Evolutionary conservation across 2,329 filamentous ascomycete species (phyloP).

Genomic region (Zymoseptoria tritici): DNA sequence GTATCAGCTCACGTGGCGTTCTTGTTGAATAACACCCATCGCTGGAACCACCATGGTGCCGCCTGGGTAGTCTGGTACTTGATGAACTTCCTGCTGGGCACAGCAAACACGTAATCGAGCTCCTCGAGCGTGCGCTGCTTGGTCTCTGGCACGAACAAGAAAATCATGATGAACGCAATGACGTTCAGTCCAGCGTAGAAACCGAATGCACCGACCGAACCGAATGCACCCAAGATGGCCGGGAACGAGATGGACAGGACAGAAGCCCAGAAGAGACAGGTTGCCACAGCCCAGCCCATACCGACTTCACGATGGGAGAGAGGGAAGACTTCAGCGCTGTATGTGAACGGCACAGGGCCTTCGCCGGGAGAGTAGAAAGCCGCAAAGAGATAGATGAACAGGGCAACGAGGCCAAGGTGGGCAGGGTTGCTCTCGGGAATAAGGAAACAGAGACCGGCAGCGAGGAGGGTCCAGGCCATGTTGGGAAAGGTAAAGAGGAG

Average conservation of each 20-base stretch:
- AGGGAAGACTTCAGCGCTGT: slow-evolving; percentile 63
- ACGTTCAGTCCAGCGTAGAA: slow-evolving; percentile 51
- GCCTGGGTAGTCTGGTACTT: slow-evolving; percentile 30
- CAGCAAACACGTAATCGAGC: slow-evolving; percentile 45
- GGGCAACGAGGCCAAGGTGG: slow-evolving; percentile 23
- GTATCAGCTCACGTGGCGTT: slow-evolving; percentile 2
- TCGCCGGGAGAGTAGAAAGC: slow-evolving; percentile 35
- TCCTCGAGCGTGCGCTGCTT: slow-evolving; percentile 44
- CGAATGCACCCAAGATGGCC: slow-evolving; percentile 42
- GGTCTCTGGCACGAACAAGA: slow-evolving; percentile 46
- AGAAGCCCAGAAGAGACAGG: slow-evolving; percentile 51
- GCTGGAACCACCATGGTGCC: slow-evolving; percentile 41
- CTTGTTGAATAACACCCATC: slow-evolving; percentile 13
- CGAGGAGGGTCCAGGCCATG: slow-evolving; percentile 42
- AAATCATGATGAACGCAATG: slow-evolving; percentile 45
- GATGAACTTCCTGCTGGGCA: slow-evolving; percentile 37
- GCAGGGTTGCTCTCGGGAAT: slow-evolving; percentile 29
- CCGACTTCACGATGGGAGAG: slow-evolving; percentile 64
- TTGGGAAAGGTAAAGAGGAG: slow-evolving; percentile 40
- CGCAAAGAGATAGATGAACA: slow-evolving; percentile 52
- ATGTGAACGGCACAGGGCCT: slow-evolving; percentile 57
- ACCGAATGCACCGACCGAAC: slow-evolving; percentile 48
- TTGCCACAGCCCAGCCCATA: slow-evolving; percentile 63
- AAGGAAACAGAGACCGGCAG: slow-evolving; percentile 39
- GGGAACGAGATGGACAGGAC: slow-evolving; percentile 46